Evolutionary conservation across 108 stramenopile species (phyloP), one percentile per base, ranked within the genome.

Genomic region (Fistulifera solaris): DNA sequence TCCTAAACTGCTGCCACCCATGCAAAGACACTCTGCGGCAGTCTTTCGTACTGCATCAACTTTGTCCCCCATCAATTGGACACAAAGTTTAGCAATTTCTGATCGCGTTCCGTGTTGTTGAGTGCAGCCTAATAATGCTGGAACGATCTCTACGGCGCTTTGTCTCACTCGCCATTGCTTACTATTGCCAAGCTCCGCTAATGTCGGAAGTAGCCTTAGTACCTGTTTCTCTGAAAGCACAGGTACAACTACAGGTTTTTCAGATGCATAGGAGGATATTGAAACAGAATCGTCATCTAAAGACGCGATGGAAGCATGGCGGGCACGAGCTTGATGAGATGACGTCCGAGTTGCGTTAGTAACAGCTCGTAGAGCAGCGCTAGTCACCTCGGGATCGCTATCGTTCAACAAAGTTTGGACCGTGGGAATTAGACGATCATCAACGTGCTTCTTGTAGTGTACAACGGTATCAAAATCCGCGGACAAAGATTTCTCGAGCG

Each of bases 101-200:
- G 84, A 67, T 49, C 92, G 68, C 16, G 86, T 86, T 58, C 87
- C 85, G 17, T 83, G 68, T 14, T 71, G 71, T 52, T 72, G 67
- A 2, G 92, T 94, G 38, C 85, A 87, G 6, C 87, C 87, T 13
- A 94, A 71, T 35, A 94, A 68, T 21, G 88, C 88, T 4, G 92
- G 92, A 44, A 94, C 88, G 46, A 94, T 89, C 71, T 94, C 92
- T 14, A 94, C 92, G 14, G 92, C 92, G 56, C 81, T 83, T 58
- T 87, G 86, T 23, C 92, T 69, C 0, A 94, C 88, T 24, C 92
- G 72, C 92, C 92, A 94, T 52, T 94, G 78, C n/a, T 57, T 55
- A 46, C 86, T 94, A 26, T 81, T 75, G 18, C 77, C 79, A 51
- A 94, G 76, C 35, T 84, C 86, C 1, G 88, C 70, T 16, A 94